These are phyloP conservation scores for Dendrobium huoshanense DNA, from an alignment of 106 monocot genomes.

Conservation along the genomic window DNA sequence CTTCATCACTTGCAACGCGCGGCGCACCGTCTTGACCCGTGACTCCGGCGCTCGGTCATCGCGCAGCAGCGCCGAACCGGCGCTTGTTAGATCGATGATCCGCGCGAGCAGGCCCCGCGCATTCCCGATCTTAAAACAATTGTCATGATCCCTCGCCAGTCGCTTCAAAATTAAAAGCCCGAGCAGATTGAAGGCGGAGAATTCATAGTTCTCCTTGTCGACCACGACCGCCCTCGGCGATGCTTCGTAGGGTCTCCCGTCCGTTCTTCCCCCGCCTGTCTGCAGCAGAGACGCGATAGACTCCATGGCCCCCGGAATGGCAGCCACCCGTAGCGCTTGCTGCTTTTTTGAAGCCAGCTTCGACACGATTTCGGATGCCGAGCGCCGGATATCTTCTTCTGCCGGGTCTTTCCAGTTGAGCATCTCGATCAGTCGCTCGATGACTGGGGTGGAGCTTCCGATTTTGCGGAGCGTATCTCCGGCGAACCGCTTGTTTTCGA, in stretches of 20 bases:
- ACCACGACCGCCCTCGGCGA: not conserved
- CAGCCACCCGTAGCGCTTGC: conserved; percentile 45
- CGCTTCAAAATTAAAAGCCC: conserved; percentile 53
- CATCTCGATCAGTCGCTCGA: conserved; percentile 63
- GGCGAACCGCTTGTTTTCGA: conserved; percentile 16
- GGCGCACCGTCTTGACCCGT: conserved; percentile 29
- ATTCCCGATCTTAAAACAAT: conserved; percentile 46
- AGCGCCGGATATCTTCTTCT: conserved; percentile 40
- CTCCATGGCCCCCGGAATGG: conserved; percentile 55
- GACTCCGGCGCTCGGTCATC: conserved; percentile 16
- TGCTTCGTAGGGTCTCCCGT: conserved; percentile 4
- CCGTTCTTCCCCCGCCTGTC: conserved; percentile 1
- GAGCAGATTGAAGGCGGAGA: conserved; percentile 37
- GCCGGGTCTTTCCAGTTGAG: conserved; percentile 49
- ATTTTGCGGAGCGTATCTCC: conserved; percentile 47
- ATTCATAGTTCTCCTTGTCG: conserved; percentile 19
- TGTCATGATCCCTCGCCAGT: conserved; percentile 38
- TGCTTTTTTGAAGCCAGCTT: conserved; percentile 42
- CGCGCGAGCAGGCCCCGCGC: conserved; percentile 41
- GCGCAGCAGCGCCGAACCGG: conserved; percentile 15
- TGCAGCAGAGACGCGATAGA: conserved; percentile 51
- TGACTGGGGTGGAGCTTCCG: conserved; percentile 23
- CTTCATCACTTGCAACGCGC: conserved; percentile 35
- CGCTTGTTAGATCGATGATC: conserved; percentile 50
- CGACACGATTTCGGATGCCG: conserved; percentile 40